Percentiles rank a stretch among this genome's conserved stretches.
Conservation (phyloP, 1,139 yeast genomes). For the Scheffersomyces segobiensis region DNA sequence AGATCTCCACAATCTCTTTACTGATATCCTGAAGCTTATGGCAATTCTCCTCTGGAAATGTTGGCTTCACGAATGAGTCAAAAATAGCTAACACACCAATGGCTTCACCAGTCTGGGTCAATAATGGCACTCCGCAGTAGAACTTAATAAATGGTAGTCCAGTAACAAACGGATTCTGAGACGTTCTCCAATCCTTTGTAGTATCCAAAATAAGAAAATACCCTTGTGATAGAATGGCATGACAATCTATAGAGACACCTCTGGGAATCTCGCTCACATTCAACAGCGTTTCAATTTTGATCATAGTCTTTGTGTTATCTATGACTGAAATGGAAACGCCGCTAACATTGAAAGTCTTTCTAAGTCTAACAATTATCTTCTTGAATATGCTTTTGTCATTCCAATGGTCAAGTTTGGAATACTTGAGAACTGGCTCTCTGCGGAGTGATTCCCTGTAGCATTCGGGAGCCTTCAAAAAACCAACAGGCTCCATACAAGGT, state of each 20-base stretch:
- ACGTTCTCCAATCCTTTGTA: slow-evolving; percentile 65
- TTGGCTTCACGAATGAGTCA: slow-evolving; percentile 47
- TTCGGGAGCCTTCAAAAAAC: slow-evolving; percentile 62
- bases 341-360: slow-evolving; percentile 38
- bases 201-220: slow-evolving; percentile 60
- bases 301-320: slow-evolving; percentile 46
- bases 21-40: slow-evolving; percentile 38
- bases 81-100: slow-evolving; percentile 66
- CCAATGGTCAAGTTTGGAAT: slow-evolving; percentile 52
- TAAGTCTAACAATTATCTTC: slow-evolving; percentile 27
- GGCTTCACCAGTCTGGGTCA: slow-evolving; percentile 35
- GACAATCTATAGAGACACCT: slow-evolving; percentile 62
- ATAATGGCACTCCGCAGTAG: slow-evolving; percentile 64
- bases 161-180: slow-evolving; percentile 59
- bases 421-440: slow-evolving; percentile 41
- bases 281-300: slow-evolving; percentile 50
- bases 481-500: slow-evolving; percentile 44
- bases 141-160: slow-evolving; percentile 60
- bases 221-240: slow-evolving; percentile 59
- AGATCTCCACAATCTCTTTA: slow-evolving; percentile 41
- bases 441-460: slow-evolving; percentile 47
- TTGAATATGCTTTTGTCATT: slow-evolving; percentile 39
- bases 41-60: slow-evolving; percentile 36
- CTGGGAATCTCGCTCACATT: slow-evolving; percentile 53
- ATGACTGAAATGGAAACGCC: slow-evolving; percentile 63